Conservation (phyloP, 768 basidiomycete species). For the Rhodotorula toruloides region DNA sequence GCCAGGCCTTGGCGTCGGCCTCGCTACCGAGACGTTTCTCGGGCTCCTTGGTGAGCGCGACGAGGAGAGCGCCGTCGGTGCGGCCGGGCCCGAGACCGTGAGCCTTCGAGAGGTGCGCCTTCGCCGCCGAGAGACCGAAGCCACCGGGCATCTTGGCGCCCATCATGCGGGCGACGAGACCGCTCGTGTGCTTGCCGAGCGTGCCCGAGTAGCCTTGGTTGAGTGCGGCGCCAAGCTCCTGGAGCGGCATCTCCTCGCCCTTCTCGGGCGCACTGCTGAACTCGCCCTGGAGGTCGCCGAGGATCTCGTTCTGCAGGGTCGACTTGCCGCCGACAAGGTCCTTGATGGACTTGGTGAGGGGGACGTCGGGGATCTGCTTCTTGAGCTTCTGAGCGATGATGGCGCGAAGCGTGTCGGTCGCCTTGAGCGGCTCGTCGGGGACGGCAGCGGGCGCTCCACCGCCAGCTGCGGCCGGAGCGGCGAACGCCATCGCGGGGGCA, state of each 20-base stretch:
- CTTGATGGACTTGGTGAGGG: slow-evolving; percentile 89
- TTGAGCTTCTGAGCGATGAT: slow-evolving; percentile 98
- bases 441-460: slow-evolving; percentile 58
- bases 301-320: slow-evolving; percentile 95
- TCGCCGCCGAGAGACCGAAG: slow-evolving; percentile 89
- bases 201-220: slow-evolving; percentile 72
- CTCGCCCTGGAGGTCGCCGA: slow-evolving; percentile 92
- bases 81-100: slow-evolving; percentile 94
- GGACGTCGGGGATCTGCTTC: slow-evolving; percentile 83
- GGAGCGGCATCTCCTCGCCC: slow-evolving; percentile 91
- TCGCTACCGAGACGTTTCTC: slow-evolving; percentile 88
- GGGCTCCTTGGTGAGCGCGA: slow-evolving; percentile 89
- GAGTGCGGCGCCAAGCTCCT: slow-evolving; percentile 84
- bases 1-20: slow-evolving; percentile 85
- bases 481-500: slow-evolving; percentile 47
- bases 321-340: slow-evolving; percentile 98
- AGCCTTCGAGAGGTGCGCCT: slow-evolving; percentile 77
- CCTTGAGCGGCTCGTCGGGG: slow-evolving; percentile 85
- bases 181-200: slow-evolving; percentile 87
- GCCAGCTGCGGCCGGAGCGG: slow-evolving; percentile 48
- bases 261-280: slow-evolving; percentile 95
- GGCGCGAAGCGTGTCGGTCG: slow-evolving; percentile 73
- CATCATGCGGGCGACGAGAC: slow-evolving; percentile 82
- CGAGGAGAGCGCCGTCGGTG: slow-evolving; percentile 79
- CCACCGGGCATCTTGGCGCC: slow-evolving; percentile 98